phyloP scores from a whole-genome alignment of 2,329 filamentous ascomycete genomes.

The Metarhizium robertsii region DNA sequence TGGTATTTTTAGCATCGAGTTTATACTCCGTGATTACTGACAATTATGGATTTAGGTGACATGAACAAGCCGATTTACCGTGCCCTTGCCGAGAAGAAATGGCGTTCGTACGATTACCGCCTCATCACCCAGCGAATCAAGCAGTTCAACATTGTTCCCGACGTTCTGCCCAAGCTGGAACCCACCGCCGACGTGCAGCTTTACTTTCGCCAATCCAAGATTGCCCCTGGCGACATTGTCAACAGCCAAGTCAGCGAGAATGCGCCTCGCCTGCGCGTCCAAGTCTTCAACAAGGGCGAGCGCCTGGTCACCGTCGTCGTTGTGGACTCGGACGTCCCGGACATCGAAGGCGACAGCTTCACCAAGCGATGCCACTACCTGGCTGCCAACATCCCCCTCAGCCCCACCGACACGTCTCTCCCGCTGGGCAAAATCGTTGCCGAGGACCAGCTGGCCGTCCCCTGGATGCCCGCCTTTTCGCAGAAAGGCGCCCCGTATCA shows the following conservation, averaged over 20 bases:
- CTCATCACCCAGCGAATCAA: slow-evolving; percentile 76
- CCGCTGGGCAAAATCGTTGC: slow-evolving; percentile 53
- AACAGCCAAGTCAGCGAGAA: slow-evolving; percentile 64
- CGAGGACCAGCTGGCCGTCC: slow-evolving; percentile 58
- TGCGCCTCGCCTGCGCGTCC: slow-evolving; percentile 68
- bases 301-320: slow-evolving; percentile 78
- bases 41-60: slow-evolving; percentile 50
- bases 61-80: slow-evolving; percentile 97
- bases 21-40: not conserved
- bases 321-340: slow-evolving; percentile 84
- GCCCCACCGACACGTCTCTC: slow-evolving; percentile 46
- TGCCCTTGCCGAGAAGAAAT: slow-evolving; percentile 76
- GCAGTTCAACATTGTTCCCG: slow-evolving; percentile 81
- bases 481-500: slow-evolving; percentile 91
- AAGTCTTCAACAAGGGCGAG: slow-evolving; percentile 74
- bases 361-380: slow-evolving; percentile 79
- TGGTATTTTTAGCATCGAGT: too few relatives aligned
- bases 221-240: slow-evolving; percentile 71
- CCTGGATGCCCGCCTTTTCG: slow-evolving; percentile 79
- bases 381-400: slow-evolving; percentile 53
- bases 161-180: slow-evolving; percentile 73
- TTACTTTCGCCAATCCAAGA: slow-evolving; percentile 61
- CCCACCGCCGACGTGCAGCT: slow-evolving; percentile 73
- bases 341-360: slow-evolving; percentile 66
- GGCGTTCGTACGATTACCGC: slow-evolving; percentile 72